A percentile compares a stretch with the other conserved stretches of the same genome.
These are phyloP conservation scores for Domatiomyces globalis DNA, from an alignment of 2,329 filamentous ascomycete species.

Conservation along the genomic window DNA sequence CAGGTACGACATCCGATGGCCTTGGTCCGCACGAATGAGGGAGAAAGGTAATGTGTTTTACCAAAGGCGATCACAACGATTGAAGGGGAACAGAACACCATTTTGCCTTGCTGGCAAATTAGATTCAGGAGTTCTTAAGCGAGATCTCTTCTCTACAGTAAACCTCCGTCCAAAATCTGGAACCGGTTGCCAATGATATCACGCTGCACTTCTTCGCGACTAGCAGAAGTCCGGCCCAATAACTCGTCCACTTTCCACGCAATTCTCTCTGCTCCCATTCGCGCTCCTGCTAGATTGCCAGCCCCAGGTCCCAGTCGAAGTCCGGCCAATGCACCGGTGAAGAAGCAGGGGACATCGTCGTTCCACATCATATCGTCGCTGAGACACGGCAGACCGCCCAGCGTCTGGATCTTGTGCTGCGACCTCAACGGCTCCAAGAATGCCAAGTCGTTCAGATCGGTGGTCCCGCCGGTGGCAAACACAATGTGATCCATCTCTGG, in stretches of 20 bases:
- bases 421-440: conserved; percentile 46
- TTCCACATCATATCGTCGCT: conserved; percentile 66
- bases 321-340: conserved; percentile 53
- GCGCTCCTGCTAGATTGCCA: conserved; percentile 59
- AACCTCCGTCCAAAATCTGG: not conserved
- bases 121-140: not conserved
- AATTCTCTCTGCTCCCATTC: conserved; percentile 58
- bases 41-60: no score
- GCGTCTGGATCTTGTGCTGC: conserved; percentile 46
- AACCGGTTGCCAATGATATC: not conserved
- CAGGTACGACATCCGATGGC: no score
- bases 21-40: no score
- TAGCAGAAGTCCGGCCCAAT: conserved; percentile 21
- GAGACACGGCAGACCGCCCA: conserved; percentile 56
- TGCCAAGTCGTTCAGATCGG: conserved; percentile 46
- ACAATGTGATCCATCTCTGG: conserved; percentile 52
- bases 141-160: no score
- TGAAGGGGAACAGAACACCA: no score
- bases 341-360: conserved; percentile 56
- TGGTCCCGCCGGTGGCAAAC: conserved; percentile 59
- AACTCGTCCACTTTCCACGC: conserved; percentile 55
- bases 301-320: conserved; percentile 58
- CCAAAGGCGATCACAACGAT: no score
- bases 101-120: no score
- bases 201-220: not conserved